Percentiles rank a stretch among this genome's conserved stretches.
Conservation (phyloP, 2,329 filamentous ascomycete species). For the Colletotrichum siamense region DNA sequence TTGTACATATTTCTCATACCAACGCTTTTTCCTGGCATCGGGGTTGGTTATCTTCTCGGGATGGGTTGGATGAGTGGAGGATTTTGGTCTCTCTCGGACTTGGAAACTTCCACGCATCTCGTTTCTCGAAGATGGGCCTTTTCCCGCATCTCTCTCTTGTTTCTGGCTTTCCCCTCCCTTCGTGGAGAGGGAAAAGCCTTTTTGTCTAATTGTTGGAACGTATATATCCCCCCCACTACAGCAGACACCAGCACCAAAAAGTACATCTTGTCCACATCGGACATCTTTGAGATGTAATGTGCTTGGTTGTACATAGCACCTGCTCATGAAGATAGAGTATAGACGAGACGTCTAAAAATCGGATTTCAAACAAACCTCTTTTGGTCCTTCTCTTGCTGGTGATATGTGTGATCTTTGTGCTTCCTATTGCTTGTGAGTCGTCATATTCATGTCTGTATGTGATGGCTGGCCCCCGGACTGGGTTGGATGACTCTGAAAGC, state of each 20-base stretch:
- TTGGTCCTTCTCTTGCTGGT: neutral
- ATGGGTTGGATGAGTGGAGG: neutral
- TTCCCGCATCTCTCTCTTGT: neutral
- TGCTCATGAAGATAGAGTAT: constrained; percentile 16
- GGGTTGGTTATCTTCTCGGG: neutral
- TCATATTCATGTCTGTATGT: neutral
- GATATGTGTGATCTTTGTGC: neutral
- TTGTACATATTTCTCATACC: constrained; percentile 22
- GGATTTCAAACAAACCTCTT: constrained; percentile 1
- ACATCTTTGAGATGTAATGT: constrained; percentile 8
- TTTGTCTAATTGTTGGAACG: constrained; percentile 20
- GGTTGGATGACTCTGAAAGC: neutral
- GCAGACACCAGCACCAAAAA: neutral
- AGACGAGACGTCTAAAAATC: constrained; percentile 19
- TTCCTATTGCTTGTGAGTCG: neutral
- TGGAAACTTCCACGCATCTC: neutral
- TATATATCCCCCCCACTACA: constrained; percentile 10
- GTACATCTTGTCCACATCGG: constrained; percentile 3
- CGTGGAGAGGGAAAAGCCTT: neutral
- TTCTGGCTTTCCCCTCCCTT: neutral
- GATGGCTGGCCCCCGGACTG: neutral
- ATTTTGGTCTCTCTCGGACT: neutral
- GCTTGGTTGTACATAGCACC: constrained; percentile 17
- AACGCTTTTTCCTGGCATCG: constrained; percentile 1
- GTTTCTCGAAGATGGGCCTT: neutral